Evolutionary conservation across 176 grass and related monocot genomes (phyloP).

Genomic region (Triticum aestivum): DNA sequence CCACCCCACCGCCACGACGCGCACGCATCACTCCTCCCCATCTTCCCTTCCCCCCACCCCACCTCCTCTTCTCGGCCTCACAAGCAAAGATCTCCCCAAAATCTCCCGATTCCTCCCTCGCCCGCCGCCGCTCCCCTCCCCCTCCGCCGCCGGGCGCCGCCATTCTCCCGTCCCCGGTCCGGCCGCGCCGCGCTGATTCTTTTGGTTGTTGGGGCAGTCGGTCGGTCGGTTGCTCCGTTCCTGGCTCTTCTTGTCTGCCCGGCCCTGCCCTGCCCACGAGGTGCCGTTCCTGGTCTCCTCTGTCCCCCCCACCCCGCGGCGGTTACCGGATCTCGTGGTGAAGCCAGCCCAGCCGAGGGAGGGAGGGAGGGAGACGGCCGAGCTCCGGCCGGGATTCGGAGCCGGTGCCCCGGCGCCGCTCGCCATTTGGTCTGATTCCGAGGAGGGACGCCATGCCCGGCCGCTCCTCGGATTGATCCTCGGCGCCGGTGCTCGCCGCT

Average conservation of each 20-base stretch:
- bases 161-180: background rate
- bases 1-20: background rate
- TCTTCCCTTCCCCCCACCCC: background rate
- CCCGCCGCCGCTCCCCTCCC: background rate
- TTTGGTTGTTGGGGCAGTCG: background rate
- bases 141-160: background rate
- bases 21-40: background rate
- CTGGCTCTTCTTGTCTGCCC: conserved; percentile 5
- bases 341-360: background rate
- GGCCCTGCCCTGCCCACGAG: background rate
- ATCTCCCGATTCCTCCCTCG: background rate
- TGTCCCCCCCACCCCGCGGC: background rate
- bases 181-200: background rate
- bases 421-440: conserved; percentile 20
- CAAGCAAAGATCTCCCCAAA: background rate
- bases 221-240: background rate
- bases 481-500: background rate
- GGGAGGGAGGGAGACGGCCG: conserved; percentile 8
- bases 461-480: background rate
- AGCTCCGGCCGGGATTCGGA: background rate
- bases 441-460: background rate
- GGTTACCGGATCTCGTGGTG: conserved; percentile 5
- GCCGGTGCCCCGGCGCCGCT: conserved; percentile 31
- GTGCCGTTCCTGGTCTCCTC: background rate
- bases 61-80: background rate